Evolutionary conservation across 1,284 basidiomycete genomes (phyloP), one percentile per base, ranked within the genome.

Genomic region (Uromyces viciae-fabae): DNA sequence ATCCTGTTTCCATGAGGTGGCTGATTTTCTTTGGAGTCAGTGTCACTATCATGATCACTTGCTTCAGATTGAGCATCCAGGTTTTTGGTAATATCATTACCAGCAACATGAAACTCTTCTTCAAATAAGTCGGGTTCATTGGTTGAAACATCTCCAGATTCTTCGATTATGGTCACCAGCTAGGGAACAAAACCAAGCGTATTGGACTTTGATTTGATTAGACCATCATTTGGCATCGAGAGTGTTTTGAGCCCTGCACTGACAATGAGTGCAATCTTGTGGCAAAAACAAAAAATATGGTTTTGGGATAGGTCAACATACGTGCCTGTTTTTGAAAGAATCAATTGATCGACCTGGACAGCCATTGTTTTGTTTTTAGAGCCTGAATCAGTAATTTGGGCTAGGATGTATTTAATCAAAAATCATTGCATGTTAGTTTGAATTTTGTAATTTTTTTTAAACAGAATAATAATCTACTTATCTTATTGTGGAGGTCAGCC

Each of bases 241-340:
- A 71, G 36, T 28, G 68, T 42, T 28, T 42, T 9, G 14, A 71
- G 46, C 9, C 69, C 69, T 1, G 69, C 69, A 31, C 52, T 46
- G 43, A 72, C 38, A 33, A 52, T 72, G 14, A 72, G 33, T 5
- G n/a, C 46, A 11, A 72, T 14, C 31, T 72, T 72, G 40, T 72
- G 69, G 69, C 43, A 72, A 43, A 72, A 52, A 52, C 43, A 72
- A 14, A 11, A 9, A 19, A 72, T 54, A 15, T 54, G 69, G 15
- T 54, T 56, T 8, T 17, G 22, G 15, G n/a, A 17, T 2, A 49
- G 25, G 8, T 31, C 28, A 33, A 71, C 28, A 31, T 46, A 11
- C 7, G 19, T 52, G 4, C 52, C 46, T 7, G 11, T 52, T 72
- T 52, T 54, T 17, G 25, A n/a, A 31, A 52, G 43, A 8, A 72